These are phyloP conservation scores for Pelargonium citronellum DNA, from an alignment of 441 rosid genomes.

Conservation along the genomic window DNA sequence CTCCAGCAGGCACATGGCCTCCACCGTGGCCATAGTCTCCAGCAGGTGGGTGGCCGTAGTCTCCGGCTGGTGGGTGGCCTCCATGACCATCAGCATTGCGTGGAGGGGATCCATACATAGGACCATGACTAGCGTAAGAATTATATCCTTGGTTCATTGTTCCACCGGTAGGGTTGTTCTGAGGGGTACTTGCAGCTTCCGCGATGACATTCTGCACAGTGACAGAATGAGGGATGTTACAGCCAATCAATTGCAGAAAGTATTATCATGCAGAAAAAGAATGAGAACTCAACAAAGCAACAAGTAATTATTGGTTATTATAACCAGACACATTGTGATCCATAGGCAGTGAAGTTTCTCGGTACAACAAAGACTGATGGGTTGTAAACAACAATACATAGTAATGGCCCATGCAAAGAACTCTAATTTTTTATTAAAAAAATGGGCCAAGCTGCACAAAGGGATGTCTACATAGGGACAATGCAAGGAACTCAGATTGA, in stretches of 20 bases:
- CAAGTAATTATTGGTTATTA: no score
- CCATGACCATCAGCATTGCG: slow-evolving; percentile 15
- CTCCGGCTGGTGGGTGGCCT: slow-evolving; percentile 15
- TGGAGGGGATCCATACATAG: slow-evolving; percentile 23
- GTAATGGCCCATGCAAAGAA: no score
- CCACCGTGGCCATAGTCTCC: neutral
- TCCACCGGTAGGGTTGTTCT: slow-evolving; percentile 13
- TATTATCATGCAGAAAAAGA: neutral
- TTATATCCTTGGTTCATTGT: slow-evolving; percentile 23
- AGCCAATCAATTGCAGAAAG: neutral
- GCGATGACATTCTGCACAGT: slow-evolving; percentile 23
- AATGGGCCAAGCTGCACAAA: no score
- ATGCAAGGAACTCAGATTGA: no score
- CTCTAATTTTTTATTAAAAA: no score
- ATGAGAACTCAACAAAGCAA: neutral
- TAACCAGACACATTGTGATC: no score
- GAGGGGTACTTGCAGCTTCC: slow-evolving; percentile 22
- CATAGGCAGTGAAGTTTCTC: no score
- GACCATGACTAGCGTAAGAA: slow-evolving; percentile 20
- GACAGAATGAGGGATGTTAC: neutral
- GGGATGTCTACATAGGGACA: no score
- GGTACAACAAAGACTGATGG: no score
- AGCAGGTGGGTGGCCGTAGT: slow-evolving; percentile 16
- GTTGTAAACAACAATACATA: no score
- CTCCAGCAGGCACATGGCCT: neutral